phyloP scores from a whole-genome alignment of 805 yeast genomes.

The Cyberlindnera mycetangii region DNA sequence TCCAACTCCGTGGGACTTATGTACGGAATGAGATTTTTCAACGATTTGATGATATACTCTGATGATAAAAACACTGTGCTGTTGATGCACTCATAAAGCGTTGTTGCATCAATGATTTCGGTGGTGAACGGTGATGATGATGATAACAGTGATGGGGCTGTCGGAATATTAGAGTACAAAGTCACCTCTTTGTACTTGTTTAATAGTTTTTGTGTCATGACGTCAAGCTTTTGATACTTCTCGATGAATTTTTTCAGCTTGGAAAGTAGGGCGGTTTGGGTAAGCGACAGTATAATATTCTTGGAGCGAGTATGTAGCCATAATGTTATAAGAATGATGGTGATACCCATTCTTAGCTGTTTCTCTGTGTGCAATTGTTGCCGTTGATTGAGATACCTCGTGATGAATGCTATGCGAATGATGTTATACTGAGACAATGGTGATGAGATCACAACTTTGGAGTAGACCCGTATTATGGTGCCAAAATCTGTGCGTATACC shows the following conservation, averaged over 20 bases:
- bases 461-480: neutral
- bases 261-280: constrained; percentile 16
- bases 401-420: neutral
- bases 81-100: constrained; percentile 21
- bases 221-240: constrained; percentile 27
- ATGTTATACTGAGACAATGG: neutral
- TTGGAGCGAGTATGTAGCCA: constrained; percentile 10
- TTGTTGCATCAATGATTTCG: constrained; percentile 1
- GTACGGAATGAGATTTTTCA: constrained; percentile 28
- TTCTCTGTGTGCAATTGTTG: neutral
- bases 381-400: constrained; percentile 1
- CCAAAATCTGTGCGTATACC: constrained; percentile 9
- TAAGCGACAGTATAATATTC: constrained; percentile 5
- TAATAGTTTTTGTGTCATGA: constrained; percentile 27
- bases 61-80: constrained; percentile 34
- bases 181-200: constrained; percentile 31
- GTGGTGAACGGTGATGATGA: no score
- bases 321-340: constrained; percentile 7
- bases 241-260: constrained; percentile 21
- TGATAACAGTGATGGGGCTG: neutral
- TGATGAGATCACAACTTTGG: constrained; percentile 4
- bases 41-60: constrained; percentile 29
- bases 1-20: constrained; percentile 34
- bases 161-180: constrained; percentile 21
- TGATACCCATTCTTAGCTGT: constrained; percentile 1